Conservation (phyloP, 768 basidiomycete species). For the Imleria badia region DNA sequence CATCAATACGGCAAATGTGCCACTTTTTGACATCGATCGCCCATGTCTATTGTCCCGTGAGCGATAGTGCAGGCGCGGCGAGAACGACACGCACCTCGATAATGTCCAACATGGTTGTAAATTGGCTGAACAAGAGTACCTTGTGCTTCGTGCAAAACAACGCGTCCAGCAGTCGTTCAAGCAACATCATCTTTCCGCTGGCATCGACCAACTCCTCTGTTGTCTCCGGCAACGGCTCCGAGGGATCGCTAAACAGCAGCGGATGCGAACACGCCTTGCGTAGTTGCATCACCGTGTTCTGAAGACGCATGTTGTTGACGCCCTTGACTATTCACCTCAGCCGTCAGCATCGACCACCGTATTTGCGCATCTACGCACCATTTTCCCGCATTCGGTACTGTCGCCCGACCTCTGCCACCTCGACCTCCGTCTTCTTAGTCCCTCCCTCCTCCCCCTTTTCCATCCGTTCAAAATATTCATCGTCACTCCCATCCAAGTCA, state of each 20-base stretch:
- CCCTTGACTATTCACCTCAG: conserved; percentile 55
- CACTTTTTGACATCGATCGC: conserved; percentile 80
- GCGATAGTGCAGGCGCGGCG: background rate
- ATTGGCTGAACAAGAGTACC: conserved; percentile 87
- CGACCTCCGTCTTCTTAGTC: conserved; percentile 40
- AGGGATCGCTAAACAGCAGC: conserved; percentile 65
- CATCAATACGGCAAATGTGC: conserved; percentile 90
- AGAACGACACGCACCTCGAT: conserved; percentile 64
- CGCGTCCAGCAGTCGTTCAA: conserved; percentile 83
- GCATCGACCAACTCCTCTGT: conserved; percentile 80
- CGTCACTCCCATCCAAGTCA: conserved; percentile 54
- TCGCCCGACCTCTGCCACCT: conserved; percentile 52
- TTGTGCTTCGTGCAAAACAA: conserved; percentile 81
- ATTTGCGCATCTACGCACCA: conserved; percentile 42
- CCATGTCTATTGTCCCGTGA: conserved; percentile 51
- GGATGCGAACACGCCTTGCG: conserved; percentile 97
- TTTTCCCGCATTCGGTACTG: conserved; percentile 60
- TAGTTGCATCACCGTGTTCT: conserved; percentile 96
- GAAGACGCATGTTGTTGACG: conserved; percentile 90
- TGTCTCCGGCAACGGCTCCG: conserved; percentile 43
- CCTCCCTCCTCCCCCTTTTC: conserved; percentile 46
- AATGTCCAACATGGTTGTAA: conserved; percentile 94
- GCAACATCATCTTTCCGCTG: conserved; percentile 96
- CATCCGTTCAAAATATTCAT: conserved; percentile 65
- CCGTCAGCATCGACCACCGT: background rate